phyloP scores from a whole-genome alignment of 164 flowering plant genomes.

The Houttuynia cordata region DNA sequence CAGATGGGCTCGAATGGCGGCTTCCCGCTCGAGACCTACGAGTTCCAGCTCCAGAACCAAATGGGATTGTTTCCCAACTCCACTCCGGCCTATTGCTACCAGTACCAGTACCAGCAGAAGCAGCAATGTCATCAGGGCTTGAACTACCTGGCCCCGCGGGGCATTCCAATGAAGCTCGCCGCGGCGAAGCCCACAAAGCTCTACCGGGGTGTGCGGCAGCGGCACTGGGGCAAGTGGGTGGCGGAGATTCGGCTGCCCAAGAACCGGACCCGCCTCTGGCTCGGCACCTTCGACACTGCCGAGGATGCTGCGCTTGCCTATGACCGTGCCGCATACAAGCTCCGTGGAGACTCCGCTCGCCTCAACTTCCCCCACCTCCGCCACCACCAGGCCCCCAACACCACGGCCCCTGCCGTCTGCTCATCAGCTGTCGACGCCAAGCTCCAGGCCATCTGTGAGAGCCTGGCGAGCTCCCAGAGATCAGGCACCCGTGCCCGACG shows the following conservation, averaged over 20 bases:
- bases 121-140: conserved; percentile 10
- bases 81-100: neutral
- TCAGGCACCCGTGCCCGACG: neutral
- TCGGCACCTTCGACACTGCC: conserved; percentile 88
- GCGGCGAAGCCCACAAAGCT: conserved; percentile 65
- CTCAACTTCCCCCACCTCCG: conserved; percentile 78
- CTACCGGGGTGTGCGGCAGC: conserved; percentile 82
- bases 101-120: neutral
- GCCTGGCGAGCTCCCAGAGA: conserved; percentile 17
- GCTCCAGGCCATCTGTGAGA: conserved; percentile 70
- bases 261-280: conserved; percentile 85
- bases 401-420: conserved; percentile 49
- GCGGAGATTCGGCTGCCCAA: conserved; percentile 83
- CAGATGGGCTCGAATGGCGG: neutral
- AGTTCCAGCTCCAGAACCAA: conserved; percentile 39
- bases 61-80: conserved; percentile 8
- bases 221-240: conserved; percentile 98
- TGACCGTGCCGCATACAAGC: conserved; percentile 78
- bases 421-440: conserved; percentile 73
- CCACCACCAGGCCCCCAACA: conserved; percentile 30
- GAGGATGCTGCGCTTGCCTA: conserved; percentile 95
- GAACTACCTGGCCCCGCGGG: conserved; percentile 38
- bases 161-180: conserved; percentile 51
- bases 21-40: conserved; percentile 39
- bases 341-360: conserved; percentile 77